Percentiles rank a stretch among this genome's conserved stretches.
These are phyloP conservation scores for Pholiota molesta DNA, from an alignment of 768 basidiomycete genomes.

Conservation along the genomic window DNA sequence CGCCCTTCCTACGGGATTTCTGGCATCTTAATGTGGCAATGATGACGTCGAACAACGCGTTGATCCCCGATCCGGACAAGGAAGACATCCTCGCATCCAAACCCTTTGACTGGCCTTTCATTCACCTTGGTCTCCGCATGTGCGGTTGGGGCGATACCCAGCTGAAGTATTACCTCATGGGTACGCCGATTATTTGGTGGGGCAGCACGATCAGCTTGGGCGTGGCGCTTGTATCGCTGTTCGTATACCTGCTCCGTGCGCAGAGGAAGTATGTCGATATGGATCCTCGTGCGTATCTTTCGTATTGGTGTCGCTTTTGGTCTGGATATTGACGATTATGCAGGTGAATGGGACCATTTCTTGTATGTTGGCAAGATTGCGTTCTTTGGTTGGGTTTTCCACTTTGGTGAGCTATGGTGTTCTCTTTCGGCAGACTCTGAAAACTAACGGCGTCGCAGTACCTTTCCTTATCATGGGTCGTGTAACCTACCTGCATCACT, in stretches of 20 bases:
- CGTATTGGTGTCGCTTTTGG: not conserved
- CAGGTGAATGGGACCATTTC: constrained; percentile 94
- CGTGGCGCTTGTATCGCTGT: constrained; percentile 51
- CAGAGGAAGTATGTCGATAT: constrained; percentile 94
- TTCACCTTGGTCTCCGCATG: constrained; percentile 91
- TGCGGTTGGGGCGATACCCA: constrained; percentile 92
- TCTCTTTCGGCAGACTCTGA: constrained; percentile 9
- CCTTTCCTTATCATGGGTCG: constrained; percentile 99
- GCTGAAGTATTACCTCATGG: constrained; percentile 91
- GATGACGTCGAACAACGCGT: constrained; percentile 99
- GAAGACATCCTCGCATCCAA: constrained; percentile 95
- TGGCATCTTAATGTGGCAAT: constrained; percentile 99
- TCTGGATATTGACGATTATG: constrained; percentile 11
- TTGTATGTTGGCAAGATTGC: constrained; percentile 91
- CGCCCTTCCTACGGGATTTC: constrained; percentile 95
- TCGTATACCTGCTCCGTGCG: constrained; percentile 74
- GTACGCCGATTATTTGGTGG: constrained; percentile 96
- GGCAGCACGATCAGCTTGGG: constrained; percentile 69
- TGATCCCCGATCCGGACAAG: constrained; percentile 97
- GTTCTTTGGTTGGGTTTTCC: constrained; percentile 89
- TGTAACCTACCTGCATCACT: constrained; percentile 95
- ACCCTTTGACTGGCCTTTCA: constrained; percentile 93
- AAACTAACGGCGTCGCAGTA: constrained; percentile 45
- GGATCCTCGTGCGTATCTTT: constrained; percentile 66
- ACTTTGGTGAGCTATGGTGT: constrained; percentile 66